Evolutionary conservation across 2,329 filamentous ascomycete genomes (phyloP), one percentile per base, ranked within the genome.

Genomic region (Chaetomiaceae sp.): DNA sequence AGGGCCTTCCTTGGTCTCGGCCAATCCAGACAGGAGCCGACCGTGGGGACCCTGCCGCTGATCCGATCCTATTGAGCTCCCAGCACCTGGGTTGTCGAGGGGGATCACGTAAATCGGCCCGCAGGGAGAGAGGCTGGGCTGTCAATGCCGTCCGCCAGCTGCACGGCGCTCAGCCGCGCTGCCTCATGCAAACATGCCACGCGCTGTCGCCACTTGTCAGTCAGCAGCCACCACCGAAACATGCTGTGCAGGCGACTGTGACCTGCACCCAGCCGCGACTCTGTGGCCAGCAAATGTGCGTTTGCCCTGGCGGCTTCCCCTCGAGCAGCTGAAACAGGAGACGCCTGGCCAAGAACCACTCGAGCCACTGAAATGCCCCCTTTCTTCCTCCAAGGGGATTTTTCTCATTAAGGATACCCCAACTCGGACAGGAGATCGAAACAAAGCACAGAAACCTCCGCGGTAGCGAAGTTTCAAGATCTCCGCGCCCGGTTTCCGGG

Each of bases 311-410:
- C 18, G 11, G 47, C 33, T 38, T 45, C 35, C 9, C 47, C 35
- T 32, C 42, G 11, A 26, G 15, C 18, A 11, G 14, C 47, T 52
- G 50, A 52, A 52, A 52, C 50, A 50, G 47, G 38, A 50, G 47
- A 40, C n/a, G 11, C 30, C 47, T n/a, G 38, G 38, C 38, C 47
- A 49, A 43, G 42, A 38, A 20, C 12, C 3, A 29, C 12, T 11
- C 15, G 24, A 30, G 4, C 12, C 26, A 8, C 20, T 29, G 4
- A 32, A 32, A 32, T 10, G n/a, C 42, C 26, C 22, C 19, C 38
- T 15, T 20, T 37, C 22, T 22, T 15, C 12, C 5, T n/a, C n/a
- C n/a, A 14, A 12, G 32, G 22, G 11, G 12, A 3, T 19, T 33
- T 38, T 47, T 29, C 17, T 34, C 37, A 14, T 3, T 4, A 7